Percentiles rank a stretch among this genome's conserved stretches.
Evolutionary conservation across 495 filamentous ascomycete genomes (phyloP).

Genomic region (Penicillium soppii): DNA sequence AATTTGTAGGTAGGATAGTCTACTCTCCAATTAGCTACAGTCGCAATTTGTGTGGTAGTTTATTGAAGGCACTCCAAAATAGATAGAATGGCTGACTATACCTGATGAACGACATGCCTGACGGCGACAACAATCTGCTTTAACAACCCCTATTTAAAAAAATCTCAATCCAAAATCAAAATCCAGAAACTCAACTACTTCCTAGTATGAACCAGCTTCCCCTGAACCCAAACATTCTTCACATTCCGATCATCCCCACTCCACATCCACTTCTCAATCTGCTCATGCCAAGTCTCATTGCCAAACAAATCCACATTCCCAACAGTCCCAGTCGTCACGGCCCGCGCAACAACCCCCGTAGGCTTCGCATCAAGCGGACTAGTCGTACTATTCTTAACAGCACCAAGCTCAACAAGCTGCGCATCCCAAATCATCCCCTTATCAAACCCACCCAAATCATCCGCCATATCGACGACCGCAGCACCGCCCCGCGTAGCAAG

Average conservation of each 20-base stretch:
- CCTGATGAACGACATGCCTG: neutral
- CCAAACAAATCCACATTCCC: constrained; percentile 73
- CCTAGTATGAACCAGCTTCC: constrained; percentile 63
- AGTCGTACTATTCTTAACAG: constrained; percentile 7
- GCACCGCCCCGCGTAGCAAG: constrained; percentile 82
- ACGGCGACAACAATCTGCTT: neutral
- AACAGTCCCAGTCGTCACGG: constrained; percentile 17
- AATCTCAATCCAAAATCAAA: neutral
- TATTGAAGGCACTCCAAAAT: no score
- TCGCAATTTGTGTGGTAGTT: no score
- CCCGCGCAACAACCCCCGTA: neutral
- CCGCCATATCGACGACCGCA: constrained; percentile 65
- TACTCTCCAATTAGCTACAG: no score
- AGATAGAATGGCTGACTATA: neutral
- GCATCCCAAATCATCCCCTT: constrained; percentile 87
- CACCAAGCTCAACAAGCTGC: constrained; percentile 66
- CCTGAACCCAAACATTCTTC: constrained; percentile 69
- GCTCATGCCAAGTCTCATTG: constrained; percentile 75
- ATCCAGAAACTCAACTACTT: neutral
- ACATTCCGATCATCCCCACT: constrained; percentile 86
- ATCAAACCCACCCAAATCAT: constrained; percentile 71
- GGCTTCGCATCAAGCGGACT: constrained; percentile 7
- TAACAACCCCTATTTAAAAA: neutral
- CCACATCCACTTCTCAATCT: constrained; percentile 85
- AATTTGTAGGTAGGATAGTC: no score